These are phyloP conservation scores for Raffaelea albimanens DNA, from an alignment of 2,329 filamentous ascomycete species.

Conservation along the genomic window DNA sequence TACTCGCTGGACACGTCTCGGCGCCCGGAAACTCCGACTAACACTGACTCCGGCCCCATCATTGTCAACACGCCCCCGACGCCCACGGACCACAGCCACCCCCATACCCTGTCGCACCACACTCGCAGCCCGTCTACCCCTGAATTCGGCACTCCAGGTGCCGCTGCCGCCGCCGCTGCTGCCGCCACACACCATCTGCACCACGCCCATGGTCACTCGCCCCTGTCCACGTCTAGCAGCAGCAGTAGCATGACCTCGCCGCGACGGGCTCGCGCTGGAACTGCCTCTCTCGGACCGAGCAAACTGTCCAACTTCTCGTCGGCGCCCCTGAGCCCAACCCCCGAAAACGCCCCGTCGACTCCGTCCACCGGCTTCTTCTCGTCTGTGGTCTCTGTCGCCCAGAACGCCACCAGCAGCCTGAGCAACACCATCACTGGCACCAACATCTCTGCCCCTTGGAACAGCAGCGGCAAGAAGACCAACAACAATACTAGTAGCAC, in stretches of 20 bases:
- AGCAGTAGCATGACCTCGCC: constrained; percentile 64
- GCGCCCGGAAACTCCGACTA: constrained; percentile 35
- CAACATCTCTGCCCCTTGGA: constrained; percentile 38
- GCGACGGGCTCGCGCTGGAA: constrained; percentile 42
- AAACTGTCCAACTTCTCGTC: constrained; percentile 63
- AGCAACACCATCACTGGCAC: constrained; percentile 66
- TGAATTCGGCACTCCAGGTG: constrained; percentile 7
- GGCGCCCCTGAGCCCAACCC: constrained; percentile 65
- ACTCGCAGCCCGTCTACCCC: constrained; percentile 3
- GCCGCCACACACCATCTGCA: constrained; percentile 6
- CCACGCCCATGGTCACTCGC: constrained; percentile 46
- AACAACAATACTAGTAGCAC: not conserved
- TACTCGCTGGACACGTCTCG: constrained; percentile 5
- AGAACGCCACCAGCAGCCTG: constrained; percentile 74
- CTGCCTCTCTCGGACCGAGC: constrained; percentile 57
- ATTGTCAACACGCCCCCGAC: constrained; percentile 62
- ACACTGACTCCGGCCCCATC: constrained; percentile 35
- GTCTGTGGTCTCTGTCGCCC: constrained; percentile 82
- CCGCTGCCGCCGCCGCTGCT: constrained; percentile 11
- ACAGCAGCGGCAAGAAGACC: constrained; percentile 22
- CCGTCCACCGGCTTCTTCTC: constrained; percentile 75
- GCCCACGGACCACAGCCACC: constrained; percentile 36
- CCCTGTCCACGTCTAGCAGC: constrained; percentile 26
- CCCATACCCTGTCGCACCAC: constrained; percentile 8
- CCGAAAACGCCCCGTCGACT: constrained; percentile 47